Base-by-base conservation (phyloP, 768 basidiomycete species). In the Hypholoma sublateritium region DNA sequence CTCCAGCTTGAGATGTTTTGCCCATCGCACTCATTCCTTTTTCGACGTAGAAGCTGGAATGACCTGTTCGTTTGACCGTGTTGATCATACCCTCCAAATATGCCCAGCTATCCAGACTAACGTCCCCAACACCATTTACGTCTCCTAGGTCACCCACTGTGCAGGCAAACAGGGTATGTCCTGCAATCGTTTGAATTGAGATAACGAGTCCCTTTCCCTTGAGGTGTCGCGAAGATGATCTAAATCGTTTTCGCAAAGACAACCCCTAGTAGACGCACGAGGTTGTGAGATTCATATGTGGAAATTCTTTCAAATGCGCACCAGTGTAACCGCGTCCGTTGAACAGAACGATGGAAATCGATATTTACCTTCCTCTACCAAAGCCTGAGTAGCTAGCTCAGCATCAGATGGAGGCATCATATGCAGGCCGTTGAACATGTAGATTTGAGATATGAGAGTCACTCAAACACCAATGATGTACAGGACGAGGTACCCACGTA, bases 1-100 rank as follows among this genome's bases (percentile, higher is more conserved):
- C 28, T 53, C 91, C 87, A 14, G 77, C 79, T 54, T 87, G 83
- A 35, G 88, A 77, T 4, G 85, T 86, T 72, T 88, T 91, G 16
- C 88, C 87, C 86, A 89, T 87, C 3, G 91, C 91, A 47, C 81
- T 83, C 84, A 91, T 91, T 5, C 89, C 88, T 67, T 91, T 92
- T 67, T 93, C 91, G 8, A 93, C 88, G 69, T 93, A 93, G 69
- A 78, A 93, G 62, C 87, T 91, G 7, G 89, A 90, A 67, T 93
- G 91, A 1, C 91, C 90, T 16, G 90, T 93, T 58, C 89, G 79
- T 62, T 80, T 82, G 45, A 91, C 90, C 22, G 91, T 86, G 39
- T 81, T 83, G 61, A 92, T 77, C 87, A 93, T 92, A 41, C 87
- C 85, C 71, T 93, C 88, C 43, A 93, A 65, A 64, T 82, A 83